Evolutionary conservation across 371 early-diverging fungal species (phyloP).

Genomic region (Synchytrium microbalum): DNA sequence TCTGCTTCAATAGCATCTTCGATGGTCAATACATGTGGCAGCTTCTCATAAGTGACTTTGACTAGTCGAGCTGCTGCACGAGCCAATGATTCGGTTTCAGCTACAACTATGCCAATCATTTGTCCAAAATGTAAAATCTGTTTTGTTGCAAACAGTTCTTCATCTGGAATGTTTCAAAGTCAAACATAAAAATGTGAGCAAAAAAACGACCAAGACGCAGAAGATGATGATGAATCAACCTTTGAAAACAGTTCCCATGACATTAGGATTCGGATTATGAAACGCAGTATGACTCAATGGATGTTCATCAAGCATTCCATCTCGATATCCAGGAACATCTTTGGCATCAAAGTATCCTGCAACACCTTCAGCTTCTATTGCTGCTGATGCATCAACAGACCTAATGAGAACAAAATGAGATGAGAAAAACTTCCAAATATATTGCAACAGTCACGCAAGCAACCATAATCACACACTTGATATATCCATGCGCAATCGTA

Average conservation of each 20-base stretch:
- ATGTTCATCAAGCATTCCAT: conserved; percentile 24
- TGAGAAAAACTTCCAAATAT: conserved; percentile 35
- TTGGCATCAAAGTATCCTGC: conserved; percentile 46
- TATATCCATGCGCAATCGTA: conserved; percentile 55
- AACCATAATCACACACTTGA: conserved; percentile 34
- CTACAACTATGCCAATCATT: conserved; percentile 63
- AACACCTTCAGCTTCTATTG: conserved; percentile 53
- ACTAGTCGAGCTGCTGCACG: conserved; percentile 57
- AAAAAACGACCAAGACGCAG: no score
- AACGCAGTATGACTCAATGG: conserved; percentile 20
- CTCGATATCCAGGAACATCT: conserved; percentile 52
- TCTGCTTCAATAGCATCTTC: conserved; percentile 12
- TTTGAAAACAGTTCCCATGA: conserved; percentile 33
- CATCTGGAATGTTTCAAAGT: conserved; percentile 33
- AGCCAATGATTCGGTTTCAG: conserved; percentile 50
- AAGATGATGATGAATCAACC: no score
- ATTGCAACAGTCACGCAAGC: conserved; percentile 56
- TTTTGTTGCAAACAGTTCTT: conserved; percentile 60
- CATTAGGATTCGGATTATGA: conserved; percentile 25
- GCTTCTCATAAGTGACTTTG: conserved; percentile 52
- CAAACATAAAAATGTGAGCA: not conserved
- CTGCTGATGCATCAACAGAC: conserved; percentile 46
- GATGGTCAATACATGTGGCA: conserved; percentile 54
- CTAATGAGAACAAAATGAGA: not conserved
- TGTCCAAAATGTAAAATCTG: conserved; percentile 57